phyloP scores from a whole-genome alignment of 2,329 filamentous ascomycete genomes.

The Harringtonia aguacate region DNA sequence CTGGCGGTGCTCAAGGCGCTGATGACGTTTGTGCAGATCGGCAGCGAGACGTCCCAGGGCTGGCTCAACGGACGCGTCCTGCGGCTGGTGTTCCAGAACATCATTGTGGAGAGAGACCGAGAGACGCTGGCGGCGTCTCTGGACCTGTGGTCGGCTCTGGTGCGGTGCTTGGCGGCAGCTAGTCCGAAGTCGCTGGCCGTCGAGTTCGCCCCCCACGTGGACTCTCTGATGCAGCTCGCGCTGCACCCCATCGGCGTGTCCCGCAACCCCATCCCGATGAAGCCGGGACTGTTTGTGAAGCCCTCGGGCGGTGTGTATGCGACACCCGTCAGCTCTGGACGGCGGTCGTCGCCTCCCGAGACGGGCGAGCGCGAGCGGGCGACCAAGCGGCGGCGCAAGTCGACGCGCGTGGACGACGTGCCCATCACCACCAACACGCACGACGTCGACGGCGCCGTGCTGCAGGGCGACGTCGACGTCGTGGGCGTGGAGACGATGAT shows the following conservation, averaged over 20 bases:
- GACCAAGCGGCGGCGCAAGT: constrained; percentile 70
- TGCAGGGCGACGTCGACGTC: constrained; percentile 91
- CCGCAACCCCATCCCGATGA: constrained; percentile 86
- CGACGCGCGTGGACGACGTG: constrained; percentile 68
- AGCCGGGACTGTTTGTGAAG: constrained; percentile 78
- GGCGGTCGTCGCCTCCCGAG: constrained; percentile 41
- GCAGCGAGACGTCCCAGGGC: constrained; percentile 66
- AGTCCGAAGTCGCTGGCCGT: constrained; percentile 54
- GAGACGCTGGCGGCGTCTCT: constrained; percentile 73
- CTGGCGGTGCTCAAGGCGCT: constrained; percentile 87
- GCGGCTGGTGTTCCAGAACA: constrained; percentile 86
- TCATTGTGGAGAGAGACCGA: constrained; percentile 84
- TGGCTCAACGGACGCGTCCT: constrained; percentile 90
- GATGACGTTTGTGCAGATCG: constrained; percentile 83
- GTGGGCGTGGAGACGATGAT: constrained; percentile 84
- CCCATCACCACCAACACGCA: constrained; percentile 59
- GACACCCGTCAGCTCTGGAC: constrained; percentile 29
- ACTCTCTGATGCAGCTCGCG: constrained; percentile 73
- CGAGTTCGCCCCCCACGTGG: constrained; percentile 66
- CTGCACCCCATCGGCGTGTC: constrained; percentile 88
- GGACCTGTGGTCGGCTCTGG: constrained; percentile 75
- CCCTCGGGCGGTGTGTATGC: constrained; percentile 82
- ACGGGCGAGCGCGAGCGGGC: constrained; percentile 51
- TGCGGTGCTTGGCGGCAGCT: constrained; percentile 52
- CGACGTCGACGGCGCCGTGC: constrained; percentile 96